Base-by-base conservation (phyloP, 495 filamentous ascomycete genomes). In the Recurvomyces mirabilis region DNA sequence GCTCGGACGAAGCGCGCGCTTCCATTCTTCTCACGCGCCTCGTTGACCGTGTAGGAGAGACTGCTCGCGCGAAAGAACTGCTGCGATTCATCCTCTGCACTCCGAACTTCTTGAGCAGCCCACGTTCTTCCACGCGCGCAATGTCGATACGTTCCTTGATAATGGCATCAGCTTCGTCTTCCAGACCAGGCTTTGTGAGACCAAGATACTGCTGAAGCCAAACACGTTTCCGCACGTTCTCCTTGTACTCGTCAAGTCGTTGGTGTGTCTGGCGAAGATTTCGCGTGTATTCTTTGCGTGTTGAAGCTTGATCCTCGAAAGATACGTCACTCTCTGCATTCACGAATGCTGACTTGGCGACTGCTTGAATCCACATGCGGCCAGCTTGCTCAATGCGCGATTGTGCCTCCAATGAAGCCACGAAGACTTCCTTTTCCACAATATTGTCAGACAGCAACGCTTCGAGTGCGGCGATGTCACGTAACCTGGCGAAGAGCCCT, bases 391-490 rank as follows among this genome's bases (percentile, higher is more conserved):
- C 9, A 9, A 9, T 9, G n/a, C n/a, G n/a, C n/a, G n/a, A n/a
- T n/a, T n/a, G n/a, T n/a, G n/a, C n/a, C n/a, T n/a, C n/a, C n/a
- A 36, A 18, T 28, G 24, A 13, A 14, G n/a, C 5, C 9, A 15
- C 38, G 20, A 40, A 40, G 18, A 21, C 38, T n/a, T 40, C 38
- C 21, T 40, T 40, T 15, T 20, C 38, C 7, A 14, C 22, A 23
- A 40, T 21, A 13, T 14, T 3, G n/a, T 40, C 38, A 7, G 38
- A n/a, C 13, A 4, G 20, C 18, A 22, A 19, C 14, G 34, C 20
- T 12, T 6, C 34, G 34, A 18, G 15, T 18, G 12, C 34, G 4
- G 4, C 15, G 34, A 12, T 38, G 22, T 22, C 4, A 14, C 34
- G 20, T 5, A 5, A n/a, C 26, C 26, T 30, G 26, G 26, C 26